Evolutionary conservation across 2,329 filamentous ascomycete species (phyloP).

Genomic region (Talaromyces sp.): DNA sequence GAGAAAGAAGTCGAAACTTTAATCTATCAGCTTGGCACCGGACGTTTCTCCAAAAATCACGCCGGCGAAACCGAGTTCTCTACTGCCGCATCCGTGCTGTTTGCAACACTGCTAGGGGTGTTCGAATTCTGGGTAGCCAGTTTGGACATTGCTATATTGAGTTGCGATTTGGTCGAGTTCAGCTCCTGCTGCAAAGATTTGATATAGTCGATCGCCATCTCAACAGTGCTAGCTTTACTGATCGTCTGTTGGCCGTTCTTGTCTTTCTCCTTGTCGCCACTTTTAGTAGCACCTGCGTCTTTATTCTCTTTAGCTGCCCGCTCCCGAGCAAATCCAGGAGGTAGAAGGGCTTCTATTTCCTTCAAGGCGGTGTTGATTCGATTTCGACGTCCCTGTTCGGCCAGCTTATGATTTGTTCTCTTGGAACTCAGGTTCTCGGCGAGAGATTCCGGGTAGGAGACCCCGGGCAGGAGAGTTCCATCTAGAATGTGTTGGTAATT

Average conservation of each 20-base stretch:
- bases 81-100: background rate
- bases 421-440: constrained; percentile 94
- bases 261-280: constrained; percentile 35
- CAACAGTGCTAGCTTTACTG: constrained; percentile 96
- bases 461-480: constrained; percentile 81
- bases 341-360: constrained; percentile 84
- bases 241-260: constrained; percentile 53
- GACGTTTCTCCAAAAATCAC: background rate
- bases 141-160: constrained; percentile 61
- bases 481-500: constrained; percentile 98
- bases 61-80: background rate
- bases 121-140: constrained; percentile 26
- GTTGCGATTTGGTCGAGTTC: constrained; percentile 56
- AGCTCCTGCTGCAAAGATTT: constrained; percentile 73
- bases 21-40: background rate
- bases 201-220: constrained; percentile 93
- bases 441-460: constrained; percentile 83
- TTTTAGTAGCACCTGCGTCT: constrained; percentile 34
- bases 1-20: background rate
- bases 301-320: constrained; percentile 27
- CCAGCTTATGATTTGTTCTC: constrained; percentile 94
- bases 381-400: constrained; percentile 91
- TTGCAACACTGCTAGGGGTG: background rate
- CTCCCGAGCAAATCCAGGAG: constrained; percentile 45
- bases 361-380: constrained; percentile 90